phyloP scores from a whole-genome alignment of 768 basidiomycete species.

The Calvatia gigantea region DNA sequence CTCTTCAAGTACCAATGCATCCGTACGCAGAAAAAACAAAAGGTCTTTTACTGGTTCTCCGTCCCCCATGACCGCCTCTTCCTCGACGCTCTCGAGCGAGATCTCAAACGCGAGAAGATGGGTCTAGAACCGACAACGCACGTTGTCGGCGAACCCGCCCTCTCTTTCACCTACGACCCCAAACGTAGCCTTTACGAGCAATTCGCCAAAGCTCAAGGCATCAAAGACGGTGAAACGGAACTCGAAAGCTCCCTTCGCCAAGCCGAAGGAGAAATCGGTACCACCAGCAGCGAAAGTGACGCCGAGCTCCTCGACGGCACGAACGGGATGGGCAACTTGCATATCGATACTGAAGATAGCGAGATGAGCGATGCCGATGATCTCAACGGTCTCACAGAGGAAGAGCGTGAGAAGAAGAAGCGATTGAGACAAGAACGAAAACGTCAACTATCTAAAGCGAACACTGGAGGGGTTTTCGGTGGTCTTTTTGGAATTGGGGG shows the following conservation, averaged over 20 bases:
- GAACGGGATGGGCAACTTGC: constrained; percentile 5
- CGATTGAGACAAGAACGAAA: constrained; percentile 64
- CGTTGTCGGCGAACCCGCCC: constrained; percentile 72
- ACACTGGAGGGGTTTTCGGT: constrained; percentile 3
- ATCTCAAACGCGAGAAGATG: constrained; percentile 93
- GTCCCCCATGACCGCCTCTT: constrained; percentile 97
- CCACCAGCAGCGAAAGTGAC: constrained; percentile 17
- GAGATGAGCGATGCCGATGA: constrained; percentile 14
- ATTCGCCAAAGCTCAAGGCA: constrained; percentile 52
- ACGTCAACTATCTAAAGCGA: constrained; percentile 13
- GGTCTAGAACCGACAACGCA: constrained; percentile 82
- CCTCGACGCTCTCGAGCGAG: constrained; percentile 93
- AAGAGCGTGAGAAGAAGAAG: constrained; percentile 85
- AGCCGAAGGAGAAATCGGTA: constrained; percentile 25
- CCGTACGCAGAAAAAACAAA: constrained; percentile 97
- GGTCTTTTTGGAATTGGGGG: constrained; percentile 46
- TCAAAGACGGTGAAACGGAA: constrained; percentile 38
- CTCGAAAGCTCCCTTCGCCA: constrained; percentile 32
- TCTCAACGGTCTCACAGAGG: constrained; percentile 72
- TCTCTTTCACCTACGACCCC: constrained; percentile 86
- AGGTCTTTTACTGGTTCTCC: constrained; percentile 99
- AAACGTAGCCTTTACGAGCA: constrained; percentile 87
- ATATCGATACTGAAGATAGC: constrained; percentile 18
- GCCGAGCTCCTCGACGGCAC: constrained; percentile 21
- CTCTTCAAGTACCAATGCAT: constrained; percentile 97